A percentile compares a stretch with the other conserved stretches of the same genome.
These are phyloP conservation scores for Myxozyma mucilagina DNA, from an alignment of 805 yeast species.

Conservation along the genomic window DNA sequence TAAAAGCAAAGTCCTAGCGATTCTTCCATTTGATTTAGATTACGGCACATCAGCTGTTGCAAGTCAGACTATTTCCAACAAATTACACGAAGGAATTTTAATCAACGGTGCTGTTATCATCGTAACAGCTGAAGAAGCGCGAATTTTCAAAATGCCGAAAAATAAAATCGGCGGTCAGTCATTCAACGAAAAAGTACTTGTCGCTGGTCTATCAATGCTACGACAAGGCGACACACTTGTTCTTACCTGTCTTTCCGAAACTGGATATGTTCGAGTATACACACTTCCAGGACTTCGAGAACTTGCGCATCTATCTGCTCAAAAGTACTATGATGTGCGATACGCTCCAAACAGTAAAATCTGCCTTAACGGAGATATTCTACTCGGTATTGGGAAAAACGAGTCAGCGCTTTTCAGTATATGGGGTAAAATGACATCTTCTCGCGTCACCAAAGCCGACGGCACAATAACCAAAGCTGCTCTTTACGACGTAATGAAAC, in stretches of 20 bases:
- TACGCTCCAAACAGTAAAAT: slow-evolving; percentile 39
- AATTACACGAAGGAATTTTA: slow-evolving; percentile 59
- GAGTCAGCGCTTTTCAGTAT: slow-evolving; percentile 56
- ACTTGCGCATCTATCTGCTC: slow-evolving; percentile 29
- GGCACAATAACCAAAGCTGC: slow-evolving; percentile 48
- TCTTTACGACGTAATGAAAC: slow-evolving; percentile 66
- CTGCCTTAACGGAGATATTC: slow-evolving; percentile 45
- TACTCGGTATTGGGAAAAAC: slow-evolving; percentile 56
- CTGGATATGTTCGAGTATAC: slow-evolving; percentile 49
- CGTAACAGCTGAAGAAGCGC: slow-evolving; percentile 58
- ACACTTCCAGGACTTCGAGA: slow-evolving; percentile 30
- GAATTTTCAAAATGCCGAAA: slow-evolving; percentile 62
- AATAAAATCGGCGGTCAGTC: slow-evolving; percentile 64
- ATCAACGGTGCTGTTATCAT: slow-evolving; percentile 64
- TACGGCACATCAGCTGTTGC: slow-evolving; percentile 71
- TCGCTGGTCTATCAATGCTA: slow-evolving; percentile 55
- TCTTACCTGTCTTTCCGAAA: slow-evolving; percentile 48
- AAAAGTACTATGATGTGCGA: slow-evolving; percentile 26
- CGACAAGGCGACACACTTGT: slow-evolving; percentile 50
- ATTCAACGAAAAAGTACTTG: slow-evolving; percentile 49
- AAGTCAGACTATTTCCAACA: slow-evolving; percentile 54
- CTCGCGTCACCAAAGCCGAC: slow-evolving; percentile 17
- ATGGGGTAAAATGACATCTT: slow-evolving; percentile 45
- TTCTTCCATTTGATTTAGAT: slow-evolving; percentile 59
- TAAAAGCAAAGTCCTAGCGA: slow-evolving; percentile 52